Evolutionary conservation across 768 basidiomycete species (phyloP).

Genomic region (Phylloporus scabripes): DNA sequence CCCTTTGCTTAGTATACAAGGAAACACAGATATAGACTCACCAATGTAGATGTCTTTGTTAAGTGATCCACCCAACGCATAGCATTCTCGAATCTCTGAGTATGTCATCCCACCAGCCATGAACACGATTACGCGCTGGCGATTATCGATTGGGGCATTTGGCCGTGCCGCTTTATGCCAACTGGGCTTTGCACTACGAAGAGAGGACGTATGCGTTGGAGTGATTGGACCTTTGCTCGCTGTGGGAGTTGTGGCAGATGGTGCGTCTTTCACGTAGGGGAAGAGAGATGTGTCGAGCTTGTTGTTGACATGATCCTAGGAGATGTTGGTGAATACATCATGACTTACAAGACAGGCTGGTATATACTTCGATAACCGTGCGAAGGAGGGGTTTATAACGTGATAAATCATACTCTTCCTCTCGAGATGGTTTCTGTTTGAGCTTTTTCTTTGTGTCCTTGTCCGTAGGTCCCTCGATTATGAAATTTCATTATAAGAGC

Average conservation of each 20-base stretch:
- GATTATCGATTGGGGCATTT: constrained; percentile 45
- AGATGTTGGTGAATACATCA: not conserved
- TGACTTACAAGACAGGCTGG: not conserved
- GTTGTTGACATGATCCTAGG: constrained; percentile 74
- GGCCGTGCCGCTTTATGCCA: constrained; percentile 79
- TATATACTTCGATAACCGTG: constrained; percentile 72
- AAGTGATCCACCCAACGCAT: constrained; percentile 64
- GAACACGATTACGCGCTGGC: constrained; percentile 82
- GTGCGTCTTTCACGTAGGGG: constrained; percentile 85
- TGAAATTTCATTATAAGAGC: not conserved
- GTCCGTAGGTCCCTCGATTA: constrained; percentile 59
- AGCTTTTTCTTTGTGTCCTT: constrained; percentile 75
- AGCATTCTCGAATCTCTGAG: constrained; percentile 88
- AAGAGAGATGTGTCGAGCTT: constrained; percentile 76
- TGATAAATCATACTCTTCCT: constrained; percentile 97
- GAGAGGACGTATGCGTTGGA: constrained; percentile 59
- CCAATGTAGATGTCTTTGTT: constrained; percentile 93
- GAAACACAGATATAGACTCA: constrained; percentile 32
- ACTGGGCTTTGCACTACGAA: constrained; percentile 83
- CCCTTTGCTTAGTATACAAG: not conserved
- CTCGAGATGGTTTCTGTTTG: constrained; percentile 66
- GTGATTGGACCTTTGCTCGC: constrained; percentile 42
- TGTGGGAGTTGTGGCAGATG: constrained; percentile 44
- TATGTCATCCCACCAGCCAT: constrained; percentile 94
- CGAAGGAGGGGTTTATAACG: constrained; percentile 83